Conservation (phyloP, 164 flowering plant genomes). For the Chloranthus sessilifolius region DNA sequence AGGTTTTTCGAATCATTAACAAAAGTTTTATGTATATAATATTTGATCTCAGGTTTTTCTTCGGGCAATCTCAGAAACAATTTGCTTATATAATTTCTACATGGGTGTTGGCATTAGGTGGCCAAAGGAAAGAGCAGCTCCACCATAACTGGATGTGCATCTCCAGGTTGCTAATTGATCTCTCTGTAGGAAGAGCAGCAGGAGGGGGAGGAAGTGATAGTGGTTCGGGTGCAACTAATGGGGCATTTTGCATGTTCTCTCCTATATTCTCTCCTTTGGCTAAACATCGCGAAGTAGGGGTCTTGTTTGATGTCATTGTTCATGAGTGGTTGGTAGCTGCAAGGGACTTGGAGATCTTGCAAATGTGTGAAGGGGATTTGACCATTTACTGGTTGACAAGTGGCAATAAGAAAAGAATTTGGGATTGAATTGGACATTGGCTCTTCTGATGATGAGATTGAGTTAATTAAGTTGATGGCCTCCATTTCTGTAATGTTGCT, state of each 20-base stretch:
- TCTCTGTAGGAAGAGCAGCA: conserved; percentile 11
- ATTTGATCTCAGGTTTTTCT: no score
- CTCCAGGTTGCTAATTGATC: conserved; percentile 23
- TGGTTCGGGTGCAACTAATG: conserved; percentile 23
- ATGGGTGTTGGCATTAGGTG: no score
- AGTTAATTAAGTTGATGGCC: conserved; percentile 27
- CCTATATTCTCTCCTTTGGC: conserved; percentile 20
- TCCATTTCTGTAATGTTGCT: conserved; percentile 30
- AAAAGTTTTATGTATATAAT: no score
- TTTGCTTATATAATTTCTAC: no score
- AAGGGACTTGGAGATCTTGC: conserved; percentile 32
- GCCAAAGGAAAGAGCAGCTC: conserved; percentile 19
- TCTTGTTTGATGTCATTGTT: conserved; percentile 18
- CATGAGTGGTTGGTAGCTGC: conserved; percentile 24
- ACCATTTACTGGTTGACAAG: conserved; percentile 29
- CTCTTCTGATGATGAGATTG: conserved; percentile 23
- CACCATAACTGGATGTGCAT: conserved; percentile 33
- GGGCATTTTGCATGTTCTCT: no score
- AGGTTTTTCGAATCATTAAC: no score
- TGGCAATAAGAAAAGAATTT: conserved; percentile 15
- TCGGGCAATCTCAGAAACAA: no score
- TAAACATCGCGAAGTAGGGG: conserved; percentile 6
- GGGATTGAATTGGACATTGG: conserved; percentile 5
- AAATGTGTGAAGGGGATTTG: conserved; percentile 18
- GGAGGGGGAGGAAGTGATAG: conserved; percentile 16